Conservation (phyloP, 108 stramenopile genomes). For the Cyclostephanos tholiformis region DNA sequence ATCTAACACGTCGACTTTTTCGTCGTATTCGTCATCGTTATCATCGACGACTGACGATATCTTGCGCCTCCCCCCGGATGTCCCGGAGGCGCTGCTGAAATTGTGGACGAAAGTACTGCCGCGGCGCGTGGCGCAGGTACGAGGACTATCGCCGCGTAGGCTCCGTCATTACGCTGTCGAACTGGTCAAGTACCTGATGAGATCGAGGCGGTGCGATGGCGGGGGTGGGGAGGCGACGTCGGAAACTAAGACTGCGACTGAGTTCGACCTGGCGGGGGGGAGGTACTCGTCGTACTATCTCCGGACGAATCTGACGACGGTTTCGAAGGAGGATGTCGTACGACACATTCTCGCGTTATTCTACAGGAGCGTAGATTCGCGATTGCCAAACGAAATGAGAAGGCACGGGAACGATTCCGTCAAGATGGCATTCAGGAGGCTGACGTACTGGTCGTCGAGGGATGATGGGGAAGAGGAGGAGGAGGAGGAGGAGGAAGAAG, state of each 20-base stretch:
- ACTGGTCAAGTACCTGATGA: neutral
- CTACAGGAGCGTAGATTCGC: constrained; percentile 13
- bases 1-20: neutral
- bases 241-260: too few species aligned
- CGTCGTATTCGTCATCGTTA: neutral
- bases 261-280: neutral
- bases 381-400: constrained; percentile 3
- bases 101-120: neutral
- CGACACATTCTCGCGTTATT: constrained; percentile 15
- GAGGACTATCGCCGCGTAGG: neutral
- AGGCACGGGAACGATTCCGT: constrained; percentile 17
- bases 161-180: neutral
- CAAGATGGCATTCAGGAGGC: neutral
- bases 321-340: neutral
- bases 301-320: neutral
- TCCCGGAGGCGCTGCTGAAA: neutral
- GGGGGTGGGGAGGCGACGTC: neutral
- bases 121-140: neutral
- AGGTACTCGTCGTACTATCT: neutral
- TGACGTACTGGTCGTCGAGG: constrained; percentile 7
- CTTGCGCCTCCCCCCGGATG: neutral
- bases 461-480: neutral
- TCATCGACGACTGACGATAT: neutral
- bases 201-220: neutral
- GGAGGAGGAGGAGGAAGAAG: neutral